Evolutionary conservation across 1,284 basidiomycete species (phyloP), one percentile per base, ranked within the genome.

Genomic region (Melampsora abietis-canadensis): DNA sequence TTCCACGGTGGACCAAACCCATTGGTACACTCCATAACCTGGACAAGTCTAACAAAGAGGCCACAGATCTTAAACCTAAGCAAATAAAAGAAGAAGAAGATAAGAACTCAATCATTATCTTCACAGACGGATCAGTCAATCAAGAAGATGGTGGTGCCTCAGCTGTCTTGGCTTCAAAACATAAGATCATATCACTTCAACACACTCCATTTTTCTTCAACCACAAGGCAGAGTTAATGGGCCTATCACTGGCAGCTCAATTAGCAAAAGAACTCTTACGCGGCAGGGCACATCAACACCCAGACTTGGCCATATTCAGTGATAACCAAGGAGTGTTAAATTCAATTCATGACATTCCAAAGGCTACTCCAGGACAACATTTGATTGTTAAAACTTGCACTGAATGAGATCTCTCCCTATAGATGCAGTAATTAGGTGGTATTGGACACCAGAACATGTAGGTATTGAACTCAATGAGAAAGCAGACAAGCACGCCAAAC

Each of bases 291-390:
- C 48, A 47, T 7, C 24, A 48, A 30, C 21, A 47, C 47, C 64
- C 46, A 44, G 24, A n/a, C 14, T 7, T 24, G n/a, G 63, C 34
- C 17, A 65, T 65, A 17, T 65, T 65, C 24, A 27, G 44, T 30
- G 64, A 66, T 30, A 66, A 48, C 30, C 64, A 66, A 48, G 64
- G 64, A 1, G 46, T 47, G 19, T 30, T 66, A 3, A 66, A 27
- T 2, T 3, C 19, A 19, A 24, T 47, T 31, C 30, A 40, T 21
- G 46, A 66, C 27, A 40, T 44, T 17, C 21, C 19, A 5, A 5
- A 27, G n/a, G 30, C 64, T 27, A 47, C 64, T 8, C 5, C 40
- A 2, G 65, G 65, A 4, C 65, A 66, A 51, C 65, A 66, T 19
- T 14, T 66, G 21, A 30, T 48, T 31, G 31, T 48, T 30, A 31